phyloP scores from a whole-genome alignment of 345 rosid species.

The Mangifera indica region DNA sequence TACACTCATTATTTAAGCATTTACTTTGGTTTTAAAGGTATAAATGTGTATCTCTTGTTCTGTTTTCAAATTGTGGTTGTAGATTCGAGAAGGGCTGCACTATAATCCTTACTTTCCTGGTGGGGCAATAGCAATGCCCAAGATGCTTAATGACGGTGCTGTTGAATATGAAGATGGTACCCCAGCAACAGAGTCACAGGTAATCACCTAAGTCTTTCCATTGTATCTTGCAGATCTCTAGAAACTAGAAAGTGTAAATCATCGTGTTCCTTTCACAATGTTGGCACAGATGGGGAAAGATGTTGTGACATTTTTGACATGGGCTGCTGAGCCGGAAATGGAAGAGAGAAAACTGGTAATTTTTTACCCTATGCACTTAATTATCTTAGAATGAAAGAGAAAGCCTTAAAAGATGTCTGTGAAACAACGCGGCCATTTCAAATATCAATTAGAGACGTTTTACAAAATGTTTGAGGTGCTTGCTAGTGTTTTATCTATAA shows the following conservation, averaged over 20 bases:
- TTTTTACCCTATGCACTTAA: not conserved
- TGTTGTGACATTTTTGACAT: constrained; percentile 37
- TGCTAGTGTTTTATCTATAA: no score
- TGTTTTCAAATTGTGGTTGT: not conserved
- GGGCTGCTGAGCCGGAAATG: constrained; percentile 55
- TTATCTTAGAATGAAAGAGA: not conserved
- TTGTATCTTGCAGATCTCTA: not conserved
- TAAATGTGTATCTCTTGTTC: not conserved
- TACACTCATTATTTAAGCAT: not conserved
- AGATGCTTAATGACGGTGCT: constrained; percentile 47
- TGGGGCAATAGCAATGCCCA: constrained; percentile 50
- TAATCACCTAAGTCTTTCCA: not conserved
- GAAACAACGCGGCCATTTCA: not conserved
- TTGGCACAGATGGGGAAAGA: constrained; percentile 42
- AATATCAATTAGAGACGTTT: not conserved
- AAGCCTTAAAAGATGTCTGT: not conserved
- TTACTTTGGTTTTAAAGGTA: not conserved
- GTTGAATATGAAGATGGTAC: constrained; percentile 46
- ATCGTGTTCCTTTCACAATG: not conserved
- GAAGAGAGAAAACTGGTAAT: constrained; percentile 47
- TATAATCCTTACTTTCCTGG: constrained; percentile 50
- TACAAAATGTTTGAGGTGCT: not conserved
- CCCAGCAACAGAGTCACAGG: constrained; percentile 44
- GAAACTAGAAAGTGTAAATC: not conserved
- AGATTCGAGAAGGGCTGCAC: constrained; percentile 47